phyloP scores from a whole-genome alignment of 2,329 filamentous ascomycete species.

The Xylaria digitata region DNA sequence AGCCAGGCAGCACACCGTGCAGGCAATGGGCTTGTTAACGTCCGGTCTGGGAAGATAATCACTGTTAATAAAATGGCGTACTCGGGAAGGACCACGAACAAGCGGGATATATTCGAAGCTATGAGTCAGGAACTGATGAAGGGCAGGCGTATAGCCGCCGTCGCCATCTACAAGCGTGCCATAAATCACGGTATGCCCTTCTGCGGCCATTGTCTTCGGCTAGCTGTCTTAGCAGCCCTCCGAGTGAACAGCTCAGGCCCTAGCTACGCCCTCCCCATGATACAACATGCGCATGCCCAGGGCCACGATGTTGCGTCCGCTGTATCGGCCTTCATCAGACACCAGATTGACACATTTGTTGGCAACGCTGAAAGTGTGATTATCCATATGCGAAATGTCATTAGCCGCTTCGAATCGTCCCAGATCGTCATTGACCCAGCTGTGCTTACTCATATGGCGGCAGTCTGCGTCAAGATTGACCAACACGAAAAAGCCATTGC shows the following conservation, averaged over 20 bases:
- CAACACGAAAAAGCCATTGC: slow-evolving; percentile 43
- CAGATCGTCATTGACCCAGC: slow-evolving; percentile 42
- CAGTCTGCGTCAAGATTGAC: slow-evolving; percentile 40
- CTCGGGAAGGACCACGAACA: slow-evolving; percentile 45
- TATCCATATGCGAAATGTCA: slow-evolving; percentile 44
- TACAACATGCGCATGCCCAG: slow-evolving; percentile 53
- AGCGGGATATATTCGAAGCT: slow-evolving; percentile 50
- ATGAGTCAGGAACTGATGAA: slow-evolving; percentile 56
- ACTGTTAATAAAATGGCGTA: slow-evolving; percentile 42
- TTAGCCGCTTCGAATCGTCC: slow-evolving; percentile 44
- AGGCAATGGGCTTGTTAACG: slow-evolving; percentile 1
- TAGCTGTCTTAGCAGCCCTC: slow-evolving; percentile 60
- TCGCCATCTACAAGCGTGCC: slow-evolving; percentile 55
- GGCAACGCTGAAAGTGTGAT: slow-evolving; percentile 42
- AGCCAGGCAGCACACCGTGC: slow-evolving; percentile 46
- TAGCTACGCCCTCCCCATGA: slow-evolving; percentile 53
- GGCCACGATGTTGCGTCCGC: slow-evolving; percentile 58
- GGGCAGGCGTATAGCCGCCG: slow-evolving; percentile 50
- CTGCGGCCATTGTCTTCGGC: slow-evolving; percentile 57
- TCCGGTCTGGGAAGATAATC: slow-evolving; percentile 28
- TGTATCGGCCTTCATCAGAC: slow-evolving; percentile 44
- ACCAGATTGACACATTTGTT: slow-evolving; percentile 42
- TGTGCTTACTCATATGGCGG: slow-evolving; percentile 47
- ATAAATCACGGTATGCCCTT: slow-evolving; percentile 51
- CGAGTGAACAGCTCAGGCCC: slow-evolving; percentile 47